These are phyloP conservation scores for Acanthamoeba quina DNA, from an alignment of 208 protist genomes.

Conservation along the genomic window DNA sequence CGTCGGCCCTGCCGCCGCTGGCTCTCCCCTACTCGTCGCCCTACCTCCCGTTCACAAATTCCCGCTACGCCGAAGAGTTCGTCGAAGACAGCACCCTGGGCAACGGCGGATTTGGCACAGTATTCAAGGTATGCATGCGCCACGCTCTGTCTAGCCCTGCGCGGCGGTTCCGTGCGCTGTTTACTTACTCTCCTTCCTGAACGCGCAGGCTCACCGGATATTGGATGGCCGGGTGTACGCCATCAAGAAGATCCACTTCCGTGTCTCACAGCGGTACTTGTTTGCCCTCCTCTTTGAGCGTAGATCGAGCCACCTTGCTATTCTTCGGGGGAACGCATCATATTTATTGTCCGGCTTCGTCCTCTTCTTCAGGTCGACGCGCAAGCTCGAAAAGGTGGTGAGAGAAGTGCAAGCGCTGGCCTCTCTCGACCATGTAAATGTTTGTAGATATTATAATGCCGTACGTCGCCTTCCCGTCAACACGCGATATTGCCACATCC, in stretches of 20 bases:
- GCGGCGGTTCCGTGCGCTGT: not conserved
- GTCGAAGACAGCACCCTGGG: conserved; percentile 16
- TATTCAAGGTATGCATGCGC: not conserved
- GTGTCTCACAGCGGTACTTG: conserved; percentile 13
- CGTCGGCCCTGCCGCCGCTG: conserved; percentile 20
- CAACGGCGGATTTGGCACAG: conserved; percentile 16
- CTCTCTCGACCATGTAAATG: conserved; percentile 30
- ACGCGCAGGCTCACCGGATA: not conserved
- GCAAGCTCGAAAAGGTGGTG: conserved; percentile 52
- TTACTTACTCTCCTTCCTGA: not conserved
- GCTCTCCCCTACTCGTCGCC: conserved; percentile 7
- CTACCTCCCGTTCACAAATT: not conserved
- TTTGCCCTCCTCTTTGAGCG: not conserved
- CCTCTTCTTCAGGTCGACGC: not conserved
- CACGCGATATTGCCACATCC: too few relatives aligned
- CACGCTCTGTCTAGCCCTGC: not conserved
- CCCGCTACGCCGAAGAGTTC: conserved; percentile 32
- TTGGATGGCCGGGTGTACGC: conserved; percentile 31
- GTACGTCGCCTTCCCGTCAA: not conserved
- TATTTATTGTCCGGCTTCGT: not conserved
- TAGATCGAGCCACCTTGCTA: too few relatives aligned
- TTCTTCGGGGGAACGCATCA: too few relatives aligned
- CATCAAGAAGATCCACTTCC: conserved; percentile 59
- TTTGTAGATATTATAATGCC: conserved; percentile 61
- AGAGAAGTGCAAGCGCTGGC: conserved; percentile 51